These are phyloP conservation scores for Albifimbria verrucaria DNA, from an alignment of 2,329 filamentous ascomycete species.

Conservation along the genomic window DNA sequence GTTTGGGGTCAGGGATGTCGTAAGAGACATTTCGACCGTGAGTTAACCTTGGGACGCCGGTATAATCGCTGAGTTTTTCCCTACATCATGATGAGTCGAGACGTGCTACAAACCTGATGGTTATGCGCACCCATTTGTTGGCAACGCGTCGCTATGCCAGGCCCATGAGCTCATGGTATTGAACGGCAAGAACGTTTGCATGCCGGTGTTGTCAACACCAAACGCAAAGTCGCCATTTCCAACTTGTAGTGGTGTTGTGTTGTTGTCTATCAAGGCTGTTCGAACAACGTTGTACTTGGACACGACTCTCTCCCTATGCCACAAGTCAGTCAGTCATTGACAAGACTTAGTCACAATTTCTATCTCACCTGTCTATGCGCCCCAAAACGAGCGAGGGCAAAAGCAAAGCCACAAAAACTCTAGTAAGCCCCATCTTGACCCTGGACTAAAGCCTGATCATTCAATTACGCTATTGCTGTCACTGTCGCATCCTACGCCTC, in stretches of 20 bases:
- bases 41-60: conserved; percentile 27
- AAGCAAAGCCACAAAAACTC: not conserved
- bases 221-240: conserved; percentile 49
- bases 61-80: conserved; percentile 21
- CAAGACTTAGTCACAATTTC: not conserved
- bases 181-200: conserved; percentile 41
- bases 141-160: conserved; percentile 47
- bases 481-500: not conserved
- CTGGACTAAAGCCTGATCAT: not conserved
- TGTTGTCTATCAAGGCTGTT: conserved; percentile 21
- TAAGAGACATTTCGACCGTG: conserved; percentile 36
- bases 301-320: conserved; percentile 16
- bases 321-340: not conserved
- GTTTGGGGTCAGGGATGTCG: conserved; percentile 30
- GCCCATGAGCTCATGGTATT: conserved; percentile 46
- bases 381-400: not conserved
- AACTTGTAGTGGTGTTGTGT: conserved; percentile 47
- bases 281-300: conserved; percentile 18
- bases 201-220: conserved; percentile 42
- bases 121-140: conserved; percentile 22
- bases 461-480: not conserved
- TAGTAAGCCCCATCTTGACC: not conserved
- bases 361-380: not conserved
- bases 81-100: not conserved
- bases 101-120: no score